phyloP scores from a whole-genome alignment of 2,329 filamentous ascomycete species.

The Fusarium hostae region DNA sequence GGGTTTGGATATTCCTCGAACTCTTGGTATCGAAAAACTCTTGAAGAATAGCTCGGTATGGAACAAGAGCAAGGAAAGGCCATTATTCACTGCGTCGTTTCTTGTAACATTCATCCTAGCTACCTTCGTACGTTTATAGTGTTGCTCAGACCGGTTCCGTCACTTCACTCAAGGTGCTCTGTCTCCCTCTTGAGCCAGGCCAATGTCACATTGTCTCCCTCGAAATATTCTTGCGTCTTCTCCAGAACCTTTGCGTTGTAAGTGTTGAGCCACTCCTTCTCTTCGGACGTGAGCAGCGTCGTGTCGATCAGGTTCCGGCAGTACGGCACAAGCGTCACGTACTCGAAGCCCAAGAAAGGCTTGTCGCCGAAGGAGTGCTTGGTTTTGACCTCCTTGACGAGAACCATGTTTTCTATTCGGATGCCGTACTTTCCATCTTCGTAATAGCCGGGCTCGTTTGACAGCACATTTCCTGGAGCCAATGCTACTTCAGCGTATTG shows the following conservation, averaged over 20 bases:
- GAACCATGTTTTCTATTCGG: slow-evolving; percentile 94
- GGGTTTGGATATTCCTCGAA: slow-evolving; percentile 54
- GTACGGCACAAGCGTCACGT: slow-evolving; percentile 96
- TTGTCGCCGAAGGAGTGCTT: slow-evolving; percentile 91
- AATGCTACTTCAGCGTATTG: slow-evolving; percentile 93
- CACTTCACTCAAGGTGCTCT: slow-evolving; percentile 62
- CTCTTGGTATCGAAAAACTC: slow-evolving; percentile 52
- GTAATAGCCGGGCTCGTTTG: slow-evolving; percentile 96
- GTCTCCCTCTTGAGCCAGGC: slow-evolving; percentile 91
- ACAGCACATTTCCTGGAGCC: slow-evolving; percentile 92
- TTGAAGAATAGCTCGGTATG: slow-evolving; percentile 55
- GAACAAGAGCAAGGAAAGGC: slow-evolving; percentile 65
- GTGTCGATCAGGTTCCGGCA: slow-evolving; percentile 88
- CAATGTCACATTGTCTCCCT: slow-evolving; percentile 75
- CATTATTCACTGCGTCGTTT: slow-evolving; percentile 76
- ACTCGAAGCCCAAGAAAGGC: slow-evolving; percentile 93
- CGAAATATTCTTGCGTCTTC: slow-evolving; percentile 83
- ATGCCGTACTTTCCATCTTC: slow-evolving; percentile 96
- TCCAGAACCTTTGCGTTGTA: slow-evolving; percentile 84
- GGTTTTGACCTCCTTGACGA: slow-evolving; percentile 90
- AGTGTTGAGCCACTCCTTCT: slow-evolving; percentile 87
- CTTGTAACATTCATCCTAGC: slow-evolving; percentile 78
- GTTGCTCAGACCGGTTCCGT: slow-evolving; percentile 37
- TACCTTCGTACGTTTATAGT: slow-evolving; percentile 58
- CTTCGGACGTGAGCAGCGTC: slow-evolving; percentile 74